These are phyloP conservation scores for Leishmania arabica DNA, from an alignment of 208 protist genomes.

Conservation along the genomic window DNA sequence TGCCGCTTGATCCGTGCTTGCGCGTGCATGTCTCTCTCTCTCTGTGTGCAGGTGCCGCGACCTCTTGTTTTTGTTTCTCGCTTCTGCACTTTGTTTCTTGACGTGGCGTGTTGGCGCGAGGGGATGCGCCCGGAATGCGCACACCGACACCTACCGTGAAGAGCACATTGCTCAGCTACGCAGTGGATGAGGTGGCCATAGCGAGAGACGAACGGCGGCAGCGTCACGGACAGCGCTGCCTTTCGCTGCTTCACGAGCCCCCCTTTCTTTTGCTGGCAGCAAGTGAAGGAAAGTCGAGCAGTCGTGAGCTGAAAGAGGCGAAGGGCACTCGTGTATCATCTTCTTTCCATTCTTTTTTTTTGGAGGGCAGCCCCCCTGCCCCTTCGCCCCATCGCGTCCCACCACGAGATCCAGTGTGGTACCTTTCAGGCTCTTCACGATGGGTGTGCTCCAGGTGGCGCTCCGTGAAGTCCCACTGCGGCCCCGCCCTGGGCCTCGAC, in stretches of 20 bases:
- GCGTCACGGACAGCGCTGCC: neutral
- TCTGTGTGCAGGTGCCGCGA: neutral
- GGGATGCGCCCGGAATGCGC: neutral
- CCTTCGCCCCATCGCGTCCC: too few relatives aligned
- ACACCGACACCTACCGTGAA: neutral
- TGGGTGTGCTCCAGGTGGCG: too few relatives aligned
- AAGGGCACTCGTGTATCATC: neutral
- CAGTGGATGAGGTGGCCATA: neutral
- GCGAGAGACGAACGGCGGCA: neutral
- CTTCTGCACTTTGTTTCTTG: neutral
- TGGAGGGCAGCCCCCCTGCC: neutral
- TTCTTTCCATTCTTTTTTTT: neutral
- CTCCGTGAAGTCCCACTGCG: neutral
- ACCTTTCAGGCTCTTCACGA: too few relatives aligned
- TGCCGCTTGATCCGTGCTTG: neutral
- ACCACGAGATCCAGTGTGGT: too few relatives aligned
- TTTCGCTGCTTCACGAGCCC: neutral
- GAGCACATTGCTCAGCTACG: neutral
- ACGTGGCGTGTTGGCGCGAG: neutral
- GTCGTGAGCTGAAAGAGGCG: neutral
- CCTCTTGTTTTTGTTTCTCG: neutral
- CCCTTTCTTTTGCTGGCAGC: neutral
- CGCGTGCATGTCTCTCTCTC: slow-evolving; percentile 1
- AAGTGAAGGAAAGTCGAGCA: neutral
- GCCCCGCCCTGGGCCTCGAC: neutral